phyloP scores from a whole-genome alignment of 176 grass and related monocot species.

The Carex cristatella region DNA sequence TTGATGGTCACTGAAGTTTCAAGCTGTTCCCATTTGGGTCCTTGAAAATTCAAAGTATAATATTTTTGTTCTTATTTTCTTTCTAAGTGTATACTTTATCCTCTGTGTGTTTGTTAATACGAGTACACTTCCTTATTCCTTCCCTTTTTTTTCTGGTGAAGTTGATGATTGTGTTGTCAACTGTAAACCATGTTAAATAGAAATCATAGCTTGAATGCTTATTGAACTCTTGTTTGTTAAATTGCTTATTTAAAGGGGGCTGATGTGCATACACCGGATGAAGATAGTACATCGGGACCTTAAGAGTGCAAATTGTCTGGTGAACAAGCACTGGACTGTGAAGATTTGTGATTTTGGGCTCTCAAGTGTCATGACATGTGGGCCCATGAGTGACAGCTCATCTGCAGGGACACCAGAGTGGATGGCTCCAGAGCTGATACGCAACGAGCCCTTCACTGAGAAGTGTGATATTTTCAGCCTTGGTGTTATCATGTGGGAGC shows the following conservation, averaged over 20 bases:
- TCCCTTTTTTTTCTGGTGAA: not conserved
- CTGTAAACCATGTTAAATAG: not conserved
- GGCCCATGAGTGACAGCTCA: conserved; percentile 77
- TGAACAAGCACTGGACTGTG: conserved; percentile 92
- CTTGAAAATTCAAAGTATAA: not conserved
- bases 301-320: conserved; percentile 97
- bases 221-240: not conserved
- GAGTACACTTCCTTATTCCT: too few species aligned
- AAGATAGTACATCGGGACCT: conserved; percentile 98
- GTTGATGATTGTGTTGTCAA: not conserved
- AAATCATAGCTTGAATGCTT: not conserved
- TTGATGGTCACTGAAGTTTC: conserved; percentile 15
- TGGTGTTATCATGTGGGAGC: conserved; percentile 99
- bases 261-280: conserved; percentile 98
- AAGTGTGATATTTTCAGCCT: conserved; percentile 99
- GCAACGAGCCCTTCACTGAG: conserved; percentile 90
- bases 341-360: conserved; percentile 99
- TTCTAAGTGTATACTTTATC: not conserved
- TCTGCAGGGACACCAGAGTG: conserved; percentile 97
- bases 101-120: not conserved
- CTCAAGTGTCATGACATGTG: conserved; percentile 60
- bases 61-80: not conserved
- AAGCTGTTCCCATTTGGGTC: conserved; percentile 5
- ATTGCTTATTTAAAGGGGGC: conserved; percentile 47
- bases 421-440: conserved; percentile 99